Conservation (phyloP, 2,329 filamentous ascomycete genomes). For the Dryadomyces quercus-mongolicae region DNA sequence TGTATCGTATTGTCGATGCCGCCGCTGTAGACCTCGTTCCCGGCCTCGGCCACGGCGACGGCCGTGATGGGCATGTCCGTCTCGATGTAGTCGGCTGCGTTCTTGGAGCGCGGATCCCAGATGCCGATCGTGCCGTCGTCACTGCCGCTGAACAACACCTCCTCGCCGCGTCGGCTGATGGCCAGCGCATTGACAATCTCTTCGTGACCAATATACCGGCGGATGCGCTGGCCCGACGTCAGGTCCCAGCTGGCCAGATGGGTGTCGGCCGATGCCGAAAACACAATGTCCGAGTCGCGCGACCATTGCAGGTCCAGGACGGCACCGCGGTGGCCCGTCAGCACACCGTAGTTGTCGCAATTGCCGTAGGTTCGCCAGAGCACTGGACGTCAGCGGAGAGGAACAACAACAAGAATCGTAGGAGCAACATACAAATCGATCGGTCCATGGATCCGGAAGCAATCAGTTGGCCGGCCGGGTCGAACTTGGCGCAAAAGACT, state of each 20-base stretch:
- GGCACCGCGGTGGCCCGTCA: constrained; percentile 84
- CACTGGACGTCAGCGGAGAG: constrained; percentile 37
- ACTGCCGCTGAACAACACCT: constrained; percentile 79
- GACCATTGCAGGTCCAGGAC: constrained; percentile 94
- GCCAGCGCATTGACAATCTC: constrained; percentile 92
- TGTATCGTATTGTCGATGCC: constrained; percentile 96
- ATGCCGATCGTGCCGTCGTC: constrained; percentile 91
- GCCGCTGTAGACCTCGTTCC: constrained; percentile 88
- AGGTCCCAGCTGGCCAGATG: constrained; percentile 91
- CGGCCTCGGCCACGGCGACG: constrained; percentile 81
- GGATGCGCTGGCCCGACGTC: constrained; percentile 82
- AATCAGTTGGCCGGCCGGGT: constrained; percentile 76
- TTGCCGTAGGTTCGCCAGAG: constrained; percentile 88
- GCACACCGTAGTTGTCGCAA: constrained; percentile 85
- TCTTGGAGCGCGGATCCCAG: constrained; percentile 89
- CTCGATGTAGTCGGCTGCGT: constrained; percentile 75
- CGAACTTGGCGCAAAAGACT: constrained; percentile 82
- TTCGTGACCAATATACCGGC: constrained; percentile 84
- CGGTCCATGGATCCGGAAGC: constrained; percentile 94
- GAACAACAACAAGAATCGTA: neutral
- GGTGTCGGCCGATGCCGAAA: constrained; percentile 87
- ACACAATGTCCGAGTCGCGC: constrained; percentile 80
- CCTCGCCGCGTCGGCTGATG: constrained; percentile 78
- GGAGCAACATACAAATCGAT: constrained; percentile 56
- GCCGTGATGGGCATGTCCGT: constrained; percentile 90